These are phyloP conservation scores for Cucumis variabilis DNA, from an alignment of 331 rosid species.

Conservation along the genomic window DNA sequence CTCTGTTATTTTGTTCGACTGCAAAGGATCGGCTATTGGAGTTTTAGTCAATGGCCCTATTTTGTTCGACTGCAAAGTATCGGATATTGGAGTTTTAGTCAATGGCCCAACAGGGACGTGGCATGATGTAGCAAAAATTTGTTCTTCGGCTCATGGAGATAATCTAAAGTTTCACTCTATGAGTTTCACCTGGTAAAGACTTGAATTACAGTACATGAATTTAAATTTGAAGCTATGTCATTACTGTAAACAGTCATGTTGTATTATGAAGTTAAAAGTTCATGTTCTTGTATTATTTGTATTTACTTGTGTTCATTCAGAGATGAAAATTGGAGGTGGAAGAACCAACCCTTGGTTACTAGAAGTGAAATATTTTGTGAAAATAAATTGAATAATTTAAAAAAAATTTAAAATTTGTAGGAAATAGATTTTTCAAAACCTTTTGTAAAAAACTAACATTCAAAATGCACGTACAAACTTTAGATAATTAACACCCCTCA, in stretches of 20 bases:
- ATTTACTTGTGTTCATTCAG: too few species aligned
- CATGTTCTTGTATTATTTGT: background rate
- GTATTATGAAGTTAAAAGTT: slow-evolving; percentile 6
- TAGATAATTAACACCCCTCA: too few species aligned
- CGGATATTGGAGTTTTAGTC: background rate
- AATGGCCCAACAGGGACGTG: slow-evolving; percentile 56
- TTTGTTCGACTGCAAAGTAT: slow-evolving; percentile 45
- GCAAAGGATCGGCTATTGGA: slow-evolving; percentile 32
- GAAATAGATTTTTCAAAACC: too few species aligned
- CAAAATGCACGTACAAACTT: too few species aligned
- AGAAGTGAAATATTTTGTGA: too few species aligned
- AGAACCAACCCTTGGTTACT: too few species aligned
- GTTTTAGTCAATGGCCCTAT: slow-evolving; percentile 42
- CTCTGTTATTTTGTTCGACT: slow-evolving; percentile 39
- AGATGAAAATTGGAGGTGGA: too few species aligned
- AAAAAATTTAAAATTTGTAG: too few species aligned
- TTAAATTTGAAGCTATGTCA: background rate
- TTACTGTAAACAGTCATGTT: background rate
- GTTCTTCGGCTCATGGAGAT: slow-evolving; percentile 47
- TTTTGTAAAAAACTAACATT: too few species aligned
- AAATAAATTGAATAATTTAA: too few species aligned
- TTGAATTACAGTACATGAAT: background rate
- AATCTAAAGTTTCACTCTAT: slow-evolving; percentile 57
- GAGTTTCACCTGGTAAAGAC: slow-evolving; percentile 52
- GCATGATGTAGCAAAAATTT: slow-evolving; percentile 55